Evolutionary conservation across 768 basidiomycete species (phyloP), one percentile per base, ranked within the genome.

Genomic region (Mycena leptocephala): DNA sequence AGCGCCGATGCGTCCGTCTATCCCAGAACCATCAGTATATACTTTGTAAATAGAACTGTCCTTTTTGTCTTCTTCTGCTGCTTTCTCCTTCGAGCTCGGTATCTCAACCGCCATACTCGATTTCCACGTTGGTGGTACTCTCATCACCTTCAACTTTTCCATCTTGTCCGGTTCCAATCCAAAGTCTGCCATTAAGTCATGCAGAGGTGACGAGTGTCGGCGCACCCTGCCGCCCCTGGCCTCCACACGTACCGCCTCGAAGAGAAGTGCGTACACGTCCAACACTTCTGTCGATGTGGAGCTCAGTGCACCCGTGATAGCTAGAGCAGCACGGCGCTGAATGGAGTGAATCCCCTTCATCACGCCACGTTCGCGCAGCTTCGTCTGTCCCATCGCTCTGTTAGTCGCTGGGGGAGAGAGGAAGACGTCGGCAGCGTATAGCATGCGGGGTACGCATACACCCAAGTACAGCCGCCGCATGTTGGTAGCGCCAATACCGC

Each of bases 1-100:
- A 8, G 79, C 81, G 0, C 82, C 82, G 5, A 83, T 77, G n/a
- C n/a, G n/a, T n/a, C 75, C 62, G 18, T 80, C 77, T 2, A 78
- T 72, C 0, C 76, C 70, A 4, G 81, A 82, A 0, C 81, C 81
- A 24, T 82, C 43, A 46, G 69, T 75, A 81, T 0, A 81, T 46
- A 35, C 53, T 63, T 41, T 43, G 55, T n/a, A 26, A 24, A 4
- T 46, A 55, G 48, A 0, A 13, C 22, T 39, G n/a, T 24, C 1
- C 20, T 11, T 32, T 20, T 46, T 46, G 43, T 41, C 41, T 48
- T 18, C 48, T 24, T 39, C 16, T n/a, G 71, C 79, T 7, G 22
- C 48, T 11, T 67, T 48, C 62, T 71, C 59, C 30, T 46, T n/a
- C n/a, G 61, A 62, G 61, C 61, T 39, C 16, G 41, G 41, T 20